A percentile compares a stretch with the other conserved stretches of the same genome.
phyloP scores from a whole-genome alignment of 2,329 filamentous ascomycete genomes.

The Thermothelomyces thermophilus region DNA sequence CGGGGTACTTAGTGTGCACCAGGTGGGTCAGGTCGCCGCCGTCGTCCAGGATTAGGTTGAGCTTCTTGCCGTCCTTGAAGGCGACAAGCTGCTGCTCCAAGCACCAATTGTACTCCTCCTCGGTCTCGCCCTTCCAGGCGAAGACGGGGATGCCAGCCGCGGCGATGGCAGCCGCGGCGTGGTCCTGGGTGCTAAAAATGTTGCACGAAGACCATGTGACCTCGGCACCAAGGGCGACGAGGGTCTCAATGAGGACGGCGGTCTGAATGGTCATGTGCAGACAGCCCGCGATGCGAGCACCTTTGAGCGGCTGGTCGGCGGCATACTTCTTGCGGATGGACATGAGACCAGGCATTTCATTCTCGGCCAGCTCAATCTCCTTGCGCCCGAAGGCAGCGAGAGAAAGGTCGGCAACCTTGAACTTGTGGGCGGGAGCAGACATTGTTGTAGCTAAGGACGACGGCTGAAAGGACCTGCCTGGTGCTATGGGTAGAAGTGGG shows the following conservation, averaged over 20 bases:
- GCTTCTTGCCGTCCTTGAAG: constrained; percentile 93
- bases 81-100: constrained; percentile 94
- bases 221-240: constrained; percentile 89
- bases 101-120: constrained; percentile 99
- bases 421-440: constrained; percentile 80
- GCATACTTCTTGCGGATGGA: constrained; percentile 89
- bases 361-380: constrained; percentile 97
- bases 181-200: constrained; percentile 99
- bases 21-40: constrained; percentile 95
- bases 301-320: constrained; percentile 84
- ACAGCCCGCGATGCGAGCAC: constrained; percentile 94
- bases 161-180: constrained; percentile 95
- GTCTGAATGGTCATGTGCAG: constrained; percentile 99
- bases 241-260: constrained; percentile 97
- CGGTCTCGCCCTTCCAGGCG: constrained; percentile 81
- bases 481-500: constrained; percentile 9
- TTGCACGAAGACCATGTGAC: constrained; percentile 99
- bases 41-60: constrained; percentile 99
- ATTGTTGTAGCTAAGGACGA: constrained; percentile 35
- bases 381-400: constrained; percentile 97
- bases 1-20: constrained; percentile 96
- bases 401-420: constrained; percentile 98
- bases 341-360: constrained; percentile 98
- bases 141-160: constrained; percentile 84
- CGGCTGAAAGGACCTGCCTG: not conserved